Evolutionary conservation across 768 basidiomycete species (phyloP).

Genomic region (Collybiopsis luxurians): DNA sequence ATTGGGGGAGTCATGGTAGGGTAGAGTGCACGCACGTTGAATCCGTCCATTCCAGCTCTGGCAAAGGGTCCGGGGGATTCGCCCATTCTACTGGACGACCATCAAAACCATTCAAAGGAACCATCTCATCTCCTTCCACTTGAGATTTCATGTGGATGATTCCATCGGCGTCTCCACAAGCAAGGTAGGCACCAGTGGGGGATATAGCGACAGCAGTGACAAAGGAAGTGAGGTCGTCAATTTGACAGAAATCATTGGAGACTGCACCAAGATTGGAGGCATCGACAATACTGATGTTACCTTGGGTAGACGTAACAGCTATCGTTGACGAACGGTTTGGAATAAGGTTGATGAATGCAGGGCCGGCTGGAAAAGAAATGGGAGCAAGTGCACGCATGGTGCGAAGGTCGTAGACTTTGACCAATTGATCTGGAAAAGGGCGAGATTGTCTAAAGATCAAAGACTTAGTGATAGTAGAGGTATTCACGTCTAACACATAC

Average conservation of each 20-base stretch:
- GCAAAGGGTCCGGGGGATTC: slow-evolving; percentile 64
- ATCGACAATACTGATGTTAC: slow-evolving; percentile 85
- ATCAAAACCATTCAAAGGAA: slow-evolving; percentile 87
- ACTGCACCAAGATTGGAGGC: slow-evolving; percentile 62
- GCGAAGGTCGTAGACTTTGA: slow-evolving; percentile 90
- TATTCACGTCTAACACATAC: slow-evolving; percentile 32
- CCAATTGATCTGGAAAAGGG: slow-evolving; percentile 86
- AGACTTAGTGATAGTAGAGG: neutral
- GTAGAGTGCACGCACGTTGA: slow-evolving; percentile 56
- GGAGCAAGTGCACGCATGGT: slow-evolving; percentile 81
- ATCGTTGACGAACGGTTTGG: slow-evolving; percentile 75
- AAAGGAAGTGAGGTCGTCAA: slow-evolving; percentile 65
- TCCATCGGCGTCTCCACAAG: slow-evolving; percentile 88
- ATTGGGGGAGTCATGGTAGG: neutral
- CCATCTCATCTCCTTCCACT: slow-evolving; percentile 53
- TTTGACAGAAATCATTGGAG: slow-evolving; percentile 77
- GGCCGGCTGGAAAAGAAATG: slow-evolving; percentile 82
- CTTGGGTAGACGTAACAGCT: slow-evolving; percentile 74
- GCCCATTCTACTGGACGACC: slow-evolving; percentile 86
- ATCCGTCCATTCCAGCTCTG: slow-evolving; percentile 78
- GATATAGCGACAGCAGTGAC: slow-evolving; percentile 81
- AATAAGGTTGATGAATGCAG: slow-evolving; percentile 79
- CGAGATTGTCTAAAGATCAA: slow-evolving; percentile 66
- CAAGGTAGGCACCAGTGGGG: slow-evolving; percentile 86
- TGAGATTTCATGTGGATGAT: slow-evolving; percentile 79